Base-by-base conservation (phyloP, 305 asterid species). In the Withania somnifera region DNA sequence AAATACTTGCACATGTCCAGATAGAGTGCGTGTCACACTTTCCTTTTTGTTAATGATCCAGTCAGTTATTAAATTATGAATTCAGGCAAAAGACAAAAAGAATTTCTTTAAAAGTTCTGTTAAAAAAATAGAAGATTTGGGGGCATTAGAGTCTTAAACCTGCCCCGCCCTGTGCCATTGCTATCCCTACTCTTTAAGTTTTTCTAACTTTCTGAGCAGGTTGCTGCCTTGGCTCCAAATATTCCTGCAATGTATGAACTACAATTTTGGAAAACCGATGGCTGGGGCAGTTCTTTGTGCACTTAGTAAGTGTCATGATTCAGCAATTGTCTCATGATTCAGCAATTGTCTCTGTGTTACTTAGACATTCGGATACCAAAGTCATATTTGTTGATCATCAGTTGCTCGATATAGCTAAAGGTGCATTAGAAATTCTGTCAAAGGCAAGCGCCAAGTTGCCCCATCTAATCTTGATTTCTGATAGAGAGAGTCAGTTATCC, bases 201-300 rank as follows among this genome's bases (percentile, higher is more conserved):
- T 45, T 24, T 20, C 24, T 24, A 24, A 71, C 22, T 45, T 73
- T 82, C 34, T 82, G 53, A 13, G 47, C 80, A 78, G 64, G 85
- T 83, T 64, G 83, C 85, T 34, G 73, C 53, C 45, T 58, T 84
- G 79, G 82, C 84, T 50, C 79, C 83, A 69, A 79, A 79, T 20
- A 69, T 80, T 79, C 86, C 81, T 52, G 83, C 83, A 66, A 61
- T 78, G 81, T 83, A 54, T 19, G 86, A 79, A 52, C 77, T 84
- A 13, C 82, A 80, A n/a, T 32, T 85, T 85, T 73, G 86, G 64
- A 56, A 82, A 82, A 47, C 84, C 86, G 5, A 82, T 85, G 88
- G 82, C 82, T 2, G 82, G 88, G 24, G 87, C 87, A 15, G 85
- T 85, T 42, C 78, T 82, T 50, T 82, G 81, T 69, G 36, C 86